These are phyloP conservation scores for Trichophyton simii DNA, from an alignment of 2,329 filamentous ascomycete species.

Conservation along the genomic window DNA sequence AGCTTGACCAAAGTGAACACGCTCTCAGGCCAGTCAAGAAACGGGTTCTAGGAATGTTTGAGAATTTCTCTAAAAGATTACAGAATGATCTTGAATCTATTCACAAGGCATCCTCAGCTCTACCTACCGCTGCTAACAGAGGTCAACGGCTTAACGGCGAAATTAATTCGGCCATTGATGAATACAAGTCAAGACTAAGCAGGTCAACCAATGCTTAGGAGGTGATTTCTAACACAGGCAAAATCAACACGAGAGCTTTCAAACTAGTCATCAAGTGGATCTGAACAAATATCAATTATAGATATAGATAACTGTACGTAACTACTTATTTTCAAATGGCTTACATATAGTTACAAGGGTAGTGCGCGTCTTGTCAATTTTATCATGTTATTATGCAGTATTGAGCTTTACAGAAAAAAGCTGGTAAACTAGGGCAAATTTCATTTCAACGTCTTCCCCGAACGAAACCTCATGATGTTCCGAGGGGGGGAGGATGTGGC, in stretches of 20 bases:
- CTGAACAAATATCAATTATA: too few relatives aligned
- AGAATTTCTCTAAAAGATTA: constrained; percentile 21
- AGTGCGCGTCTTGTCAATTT: too few relatives aligned
- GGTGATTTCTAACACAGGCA: not conserved
- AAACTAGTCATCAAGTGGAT: too few relatives aligned
- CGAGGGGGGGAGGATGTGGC: too few relatives aligned
- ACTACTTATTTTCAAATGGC: too few relatives aligned
- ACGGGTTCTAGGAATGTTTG: constrained; percentile 21
- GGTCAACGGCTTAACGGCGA: not conserved
- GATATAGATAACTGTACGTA: too few relatives aligned
- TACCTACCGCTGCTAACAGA: not conserved
- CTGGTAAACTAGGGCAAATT: too few relatives aligned
- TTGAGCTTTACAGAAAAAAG: too few relatives aligned
- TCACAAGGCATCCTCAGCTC: not conserved
- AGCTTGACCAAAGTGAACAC: constrained; percentile 23
- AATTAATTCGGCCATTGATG: not conserved
- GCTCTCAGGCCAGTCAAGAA: constrained; percentile 20
- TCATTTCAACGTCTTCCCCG: too few relatives aligned
- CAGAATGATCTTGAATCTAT: constrained; percentile 16
- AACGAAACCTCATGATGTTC: too few relatives aligned
- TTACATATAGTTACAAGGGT: too few relatives aligned
- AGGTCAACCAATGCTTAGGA: not conserved
- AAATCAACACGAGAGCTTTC: not conserved
- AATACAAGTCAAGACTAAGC: not conserved
- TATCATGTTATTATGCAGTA: too few relatives aligned